These are phyloP conservation scores for Echinochloa phyllopogon DNA, from an alignment of 176 grass and related monocot genomes.

Conservation along the genomic window DNA sequence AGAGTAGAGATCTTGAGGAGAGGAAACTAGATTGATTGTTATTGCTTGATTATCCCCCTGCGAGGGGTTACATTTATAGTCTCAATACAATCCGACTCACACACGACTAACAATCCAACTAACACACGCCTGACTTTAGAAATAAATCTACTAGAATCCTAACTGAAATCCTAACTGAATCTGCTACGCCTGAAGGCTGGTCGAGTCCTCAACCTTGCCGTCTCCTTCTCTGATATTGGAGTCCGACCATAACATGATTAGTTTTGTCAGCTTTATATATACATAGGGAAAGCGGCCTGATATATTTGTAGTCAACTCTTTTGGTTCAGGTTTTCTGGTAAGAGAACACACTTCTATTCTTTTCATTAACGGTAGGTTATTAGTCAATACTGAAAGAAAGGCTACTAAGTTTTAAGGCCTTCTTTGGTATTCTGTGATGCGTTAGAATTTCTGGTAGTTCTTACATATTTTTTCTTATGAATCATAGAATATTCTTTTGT, in stretches of 20 bases:
- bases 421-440: background rate
- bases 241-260: constrained; percentile 1
- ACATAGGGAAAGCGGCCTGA: constrained; percentile 80
- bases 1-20: no score
- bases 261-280: constrained; percentile 21
- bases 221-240: background rate
- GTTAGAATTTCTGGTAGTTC: constrained; percentile 4
- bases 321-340: constrained; percentile 97
- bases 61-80: no score
- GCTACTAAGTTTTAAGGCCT: background rate
- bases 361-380: constrained; percentile 26
- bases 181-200: no score
- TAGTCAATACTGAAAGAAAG: constrained; percentile 8
- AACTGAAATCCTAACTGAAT: no score
- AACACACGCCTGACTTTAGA: no score
- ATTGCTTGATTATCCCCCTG: no score
- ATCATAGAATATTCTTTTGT: constrained; percentile 21
- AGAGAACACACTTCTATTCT: constrained; percentile 6
- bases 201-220: no score
- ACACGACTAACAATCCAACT: no score
- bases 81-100: no score
- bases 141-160: no score
- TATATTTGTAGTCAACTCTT: constrained; percentile 97
- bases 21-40: no score
- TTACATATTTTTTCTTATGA: constrained; percentile 20